Base-by-base conservation (phyloP, 2,329 filamentous ascomycete species). In the Westerdykella sp. region DNA sequence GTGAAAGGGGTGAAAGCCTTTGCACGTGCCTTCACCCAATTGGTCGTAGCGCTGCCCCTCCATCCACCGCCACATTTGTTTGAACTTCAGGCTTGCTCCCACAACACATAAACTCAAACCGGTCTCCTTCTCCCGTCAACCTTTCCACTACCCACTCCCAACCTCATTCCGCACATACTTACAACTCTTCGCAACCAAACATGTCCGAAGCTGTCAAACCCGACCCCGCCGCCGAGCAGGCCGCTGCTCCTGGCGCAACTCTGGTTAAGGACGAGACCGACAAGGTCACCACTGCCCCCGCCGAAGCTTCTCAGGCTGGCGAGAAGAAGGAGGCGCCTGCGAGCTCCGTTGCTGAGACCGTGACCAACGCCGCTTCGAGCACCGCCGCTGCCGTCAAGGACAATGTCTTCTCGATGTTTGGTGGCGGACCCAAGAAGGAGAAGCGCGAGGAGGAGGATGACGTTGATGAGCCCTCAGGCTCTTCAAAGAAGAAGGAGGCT, bases 351-450 rank as follows among this genome's bases (percentile, higher is more conserved):
- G 62, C 64, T 18, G 63, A 68, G 56, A 63, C 60, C 43, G 60
- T 63, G 39, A 62, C 69, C 42, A 65, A 66, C 48, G 68, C 62
- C 40, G 62, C 63, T 14, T 47, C 61, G 5, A 15, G n/a, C 32
- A 35, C 32, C 6, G 32, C 32, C 2, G 48, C 65, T 14, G 64
- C 70, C 31, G 71, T 71, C 15, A 74, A 73, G 63, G 72, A 74
- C 58, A 74, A 74, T 53, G 87, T 97, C 53, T 97, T 97, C 77
- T 91, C 87, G 70, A 97, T 98, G 93, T 98, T 98, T 66, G 93
- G 93, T 59, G 93, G 93, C 52, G 93, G 93, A 50, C 87, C 87
- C 48, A 95, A 95, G 81, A 97, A 95, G 75, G 90, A 88, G 79
- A 95, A 93, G 78, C 81, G 83, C 50, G 84, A 87, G 46, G 72